Conservation (phyloP, 371 early-diverging fungal species). For the Batkoa obscura region DNA sequence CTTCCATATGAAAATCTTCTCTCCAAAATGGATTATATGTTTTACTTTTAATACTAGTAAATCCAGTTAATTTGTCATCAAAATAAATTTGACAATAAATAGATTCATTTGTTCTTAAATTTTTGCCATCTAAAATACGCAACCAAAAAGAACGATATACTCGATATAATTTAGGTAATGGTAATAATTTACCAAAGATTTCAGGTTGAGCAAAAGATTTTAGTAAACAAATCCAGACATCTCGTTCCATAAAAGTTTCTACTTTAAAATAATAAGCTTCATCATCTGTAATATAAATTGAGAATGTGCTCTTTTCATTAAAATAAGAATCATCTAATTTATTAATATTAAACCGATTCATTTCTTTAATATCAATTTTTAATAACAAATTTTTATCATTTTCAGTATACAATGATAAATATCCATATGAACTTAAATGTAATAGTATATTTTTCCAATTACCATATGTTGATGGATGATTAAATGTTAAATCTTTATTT, state of each 20-base stretch:
- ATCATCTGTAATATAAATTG: background rate
- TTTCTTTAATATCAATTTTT: background rate
- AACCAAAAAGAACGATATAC: background rate
- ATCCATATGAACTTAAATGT: background rate
- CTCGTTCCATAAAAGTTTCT: background rate
- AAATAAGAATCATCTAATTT: background rate
- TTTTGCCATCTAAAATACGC: background rate
- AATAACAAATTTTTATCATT: background rate
- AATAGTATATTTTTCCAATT: background rate
- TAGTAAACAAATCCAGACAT: background rate
- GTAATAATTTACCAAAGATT: background rate
- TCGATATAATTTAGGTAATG: background rate
- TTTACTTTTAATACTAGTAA: background rate
- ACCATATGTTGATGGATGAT: background rate
- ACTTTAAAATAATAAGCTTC: background rate
- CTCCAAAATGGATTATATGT: background rate
- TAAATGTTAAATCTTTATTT: background rate
- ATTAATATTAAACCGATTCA: background rate
- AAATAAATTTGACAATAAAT: background rate
- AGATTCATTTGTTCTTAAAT: background rate
- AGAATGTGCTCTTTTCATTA: background rate
- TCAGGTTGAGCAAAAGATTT: conserved; percentile 1
- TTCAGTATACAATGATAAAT: background rate
- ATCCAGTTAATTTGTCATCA: background rate
- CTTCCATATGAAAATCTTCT: conserved; percentile 12